Evolutionary conservation across 805 yeast genomes (phyloP).

Genomic region (Monosporozyma aerobia): DNA sequence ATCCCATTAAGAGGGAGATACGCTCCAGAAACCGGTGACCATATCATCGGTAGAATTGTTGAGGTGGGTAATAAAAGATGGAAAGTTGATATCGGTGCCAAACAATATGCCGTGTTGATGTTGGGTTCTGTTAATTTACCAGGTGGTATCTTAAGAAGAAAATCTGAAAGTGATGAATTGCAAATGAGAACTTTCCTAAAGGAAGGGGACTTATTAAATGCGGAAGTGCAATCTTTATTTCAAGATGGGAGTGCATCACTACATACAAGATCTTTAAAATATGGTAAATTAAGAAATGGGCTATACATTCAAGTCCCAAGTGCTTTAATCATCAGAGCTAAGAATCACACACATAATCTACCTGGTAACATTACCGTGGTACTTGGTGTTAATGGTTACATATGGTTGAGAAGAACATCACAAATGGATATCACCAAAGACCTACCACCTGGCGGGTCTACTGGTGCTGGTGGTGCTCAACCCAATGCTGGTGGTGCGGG

Average conservation of each 20-base stretch:
- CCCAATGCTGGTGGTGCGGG: conserved; percentile 21
- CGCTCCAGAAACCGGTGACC: conserved; percentile 93
- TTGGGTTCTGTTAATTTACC: conserved; percentile 94
- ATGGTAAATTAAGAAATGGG: conserved; percentile 93
- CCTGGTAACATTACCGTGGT: conserved; percentile 91
- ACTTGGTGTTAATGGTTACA: conserved; percentile 88
- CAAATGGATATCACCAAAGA: conserved; percentile 26
- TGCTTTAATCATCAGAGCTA: conserved; percentile 71
- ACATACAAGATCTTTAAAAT: conserved; percentile 90
- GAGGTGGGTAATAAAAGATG: conserved; percentile 92
- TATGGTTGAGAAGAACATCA: conserved; percentile 78
- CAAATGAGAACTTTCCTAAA: conserved; percentile 91
- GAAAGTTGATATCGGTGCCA: conserved; percentile 96
- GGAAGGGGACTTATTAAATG: conserved; percentile 92
- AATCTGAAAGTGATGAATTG: conserved; percentile 88
- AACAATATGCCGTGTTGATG: conserved; percentile 84
- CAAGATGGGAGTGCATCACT: conserved; percentile 87
- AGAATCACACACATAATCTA: conserved; percentile 77
- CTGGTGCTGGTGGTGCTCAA: conserved; percentile 19
- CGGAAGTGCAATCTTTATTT: conserved; percentile 87
- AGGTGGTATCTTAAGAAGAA: conserved; percentile 91
- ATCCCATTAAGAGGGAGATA: conserved; percentile 80
- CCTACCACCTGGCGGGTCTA: conserved; percentile 19
- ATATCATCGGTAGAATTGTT: conserved; percentile 83
- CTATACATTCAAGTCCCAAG: conserved; percentile 72